Evolutionary conservation across 2,329 filamentous ascomycete species (phyloP).

Genomic region (Diaporthe vaccinii): DNA sequence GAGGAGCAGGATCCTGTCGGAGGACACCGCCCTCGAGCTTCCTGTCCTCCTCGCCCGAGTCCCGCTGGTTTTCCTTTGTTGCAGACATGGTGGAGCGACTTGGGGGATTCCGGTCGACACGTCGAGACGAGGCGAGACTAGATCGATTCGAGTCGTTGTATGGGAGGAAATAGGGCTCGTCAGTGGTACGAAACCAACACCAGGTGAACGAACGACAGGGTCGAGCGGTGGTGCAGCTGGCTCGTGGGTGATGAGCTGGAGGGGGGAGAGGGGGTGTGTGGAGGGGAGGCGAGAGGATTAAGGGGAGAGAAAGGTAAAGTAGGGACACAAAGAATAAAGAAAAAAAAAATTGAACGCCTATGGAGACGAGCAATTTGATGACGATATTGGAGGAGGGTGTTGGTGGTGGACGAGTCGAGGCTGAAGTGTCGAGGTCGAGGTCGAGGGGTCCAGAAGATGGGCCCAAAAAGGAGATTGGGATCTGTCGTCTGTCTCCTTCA

Average conservation of each 20-base stretch:
- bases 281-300: slow-evolving; percentile 4
- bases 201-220: background rate
- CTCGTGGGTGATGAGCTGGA: background rate
- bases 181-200: background rate
- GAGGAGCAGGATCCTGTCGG: slow-evolving; percentile 36
- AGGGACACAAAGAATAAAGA: background rate
- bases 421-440: slow-evolving; percentile 11
- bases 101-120: background rate
- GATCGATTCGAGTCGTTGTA: slow-evolving; percentile 6
- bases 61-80: slow-evolving; percentile 41
- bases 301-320: background rate
- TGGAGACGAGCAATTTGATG: slow-evolving; percentile 19
- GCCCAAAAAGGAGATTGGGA: slow-evolving; percentile 31
- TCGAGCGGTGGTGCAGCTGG: background rate
- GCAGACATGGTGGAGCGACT: slow-evolving; percentile 37
- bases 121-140: background rate
- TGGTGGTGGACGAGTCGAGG: slow-evolving; percentile 13
- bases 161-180: background rate
- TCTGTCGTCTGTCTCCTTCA: slow-evolving; percentile 24
- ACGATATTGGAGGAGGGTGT: slow-evolving; percentile 15
- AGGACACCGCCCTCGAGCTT: slow-evolving; percentile 42
- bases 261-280: background rate
- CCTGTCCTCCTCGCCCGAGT: slow-evolving; percentile 41
- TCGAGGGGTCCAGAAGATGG: slow-evolving; percentile 24
- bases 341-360: background rate